Conservation (phyloP, 768 basidiomycete genomes). For the Tylopilus cervinicoccineus region DNA sequence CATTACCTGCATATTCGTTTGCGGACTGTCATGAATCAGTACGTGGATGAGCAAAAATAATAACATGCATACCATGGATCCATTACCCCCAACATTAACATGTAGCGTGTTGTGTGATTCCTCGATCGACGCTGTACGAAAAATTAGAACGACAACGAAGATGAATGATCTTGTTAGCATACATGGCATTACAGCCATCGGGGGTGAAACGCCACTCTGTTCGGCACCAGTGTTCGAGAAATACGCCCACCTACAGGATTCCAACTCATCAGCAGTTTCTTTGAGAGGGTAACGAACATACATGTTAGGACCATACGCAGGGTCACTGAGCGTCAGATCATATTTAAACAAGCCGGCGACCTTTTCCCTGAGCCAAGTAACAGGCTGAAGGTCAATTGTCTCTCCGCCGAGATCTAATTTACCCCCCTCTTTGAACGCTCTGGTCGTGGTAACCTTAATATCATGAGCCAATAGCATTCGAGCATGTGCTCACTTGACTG, state of each 20-base stretch:
- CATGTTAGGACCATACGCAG: conserved; percentile 17
- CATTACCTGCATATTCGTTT: conserved; percentile 15
- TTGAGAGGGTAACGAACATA: not conserved
- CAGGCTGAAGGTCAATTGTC: not conserved
- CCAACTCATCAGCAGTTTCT: not conserved
- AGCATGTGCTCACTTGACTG: conserved; percentile 7
- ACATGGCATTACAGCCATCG: conserved; percentile 5
- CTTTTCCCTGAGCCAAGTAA: conserved; percentile 16
- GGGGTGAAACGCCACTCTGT: not conserved
- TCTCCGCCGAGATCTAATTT: not conserved
- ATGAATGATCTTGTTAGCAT: not conserved
- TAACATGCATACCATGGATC: conserved; percentile 12
- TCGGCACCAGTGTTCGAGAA: conserved; percentile 5
- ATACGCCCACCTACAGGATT: conserved; percentile 13
- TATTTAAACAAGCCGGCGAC: conserved; percentile 13
- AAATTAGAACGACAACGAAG: not conserved
- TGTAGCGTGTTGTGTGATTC: conserved; percentile 20
- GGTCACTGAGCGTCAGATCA: conserved; percentile 6
- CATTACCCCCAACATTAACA: conserved; percentile 14
- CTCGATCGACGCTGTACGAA: conserved; percentile 12
- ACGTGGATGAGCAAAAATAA: not conserved
- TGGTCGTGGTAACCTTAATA: not conserved
- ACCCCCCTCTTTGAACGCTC: conserved; percentile 1
- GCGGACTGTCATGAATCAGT: conserved; percentile 4
- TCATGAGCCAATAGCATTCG: no score